These are phyloP conservation scores for Oxytropis ochrocephala DNA, from an alignment of 306 rosid species.

Conservation along the genomic window DNA sequence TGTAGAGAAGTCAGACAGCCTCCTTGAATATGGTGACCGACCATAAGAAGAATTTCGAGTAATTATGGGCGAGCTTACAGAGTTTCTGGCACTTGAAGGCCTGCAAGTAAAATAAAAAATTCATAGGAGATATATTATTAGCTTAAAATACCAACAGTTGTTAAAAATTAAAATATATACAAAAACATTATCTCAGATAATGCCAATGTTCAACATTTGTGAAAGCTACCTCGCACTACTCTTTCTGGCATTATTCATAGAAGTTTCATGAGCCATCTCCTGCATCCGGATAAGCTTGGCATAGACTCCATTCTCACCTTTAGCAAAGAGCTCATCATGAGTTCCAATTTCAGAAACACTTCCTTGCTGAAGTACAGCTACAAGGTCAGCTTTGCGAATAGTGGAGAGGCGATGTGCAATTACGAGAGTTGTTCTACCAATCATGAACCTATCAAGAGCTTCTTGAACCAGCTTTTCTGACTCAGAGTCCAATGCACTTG, in stretches of 20 bases:
- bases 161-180: not conserved
- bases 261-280: constrained; percentile 74
- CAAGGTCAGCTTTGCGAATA: constrained; percentile 88
- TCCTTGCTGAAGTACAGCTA: constrained; percentile 81
- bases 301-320: constrained; percentile 81
- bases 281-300: constrained; percentile 88
- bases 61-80: constrained; percentile 94
- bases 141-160: no score
- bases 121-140: not conserved
- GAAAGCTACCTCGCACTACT: constrained; percentile 81
- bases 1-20: constrained; percentile 90
- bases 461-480: constrained; percentile 92
- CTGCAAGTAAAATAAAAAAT: constrained; percentile 30
- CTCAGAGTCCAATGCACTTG: constrained; percentile 91
- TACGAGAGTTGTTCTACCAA: constrained; percentile 85
- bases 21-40: constrained; percentile 84
- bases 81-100: constrained; percentile 94
- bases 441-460: constrained; percentile 92
- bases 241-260: constrained; percentile 81
- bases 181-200: not conserved
- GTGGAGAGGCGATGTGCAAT: constrained; percentile 96
- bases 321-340: constrained; percentile 77
- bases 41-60: constrained; percentile 87
- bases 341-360: constrained; percentile 77
- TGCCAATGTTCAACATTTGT: not conserved